Evolutionary conservation across 2,329 filamentous ascomycete genomes (phyloP), one percentile per base, ranked within the genome.

Genomic region (Penicillium sp.): DNA sequence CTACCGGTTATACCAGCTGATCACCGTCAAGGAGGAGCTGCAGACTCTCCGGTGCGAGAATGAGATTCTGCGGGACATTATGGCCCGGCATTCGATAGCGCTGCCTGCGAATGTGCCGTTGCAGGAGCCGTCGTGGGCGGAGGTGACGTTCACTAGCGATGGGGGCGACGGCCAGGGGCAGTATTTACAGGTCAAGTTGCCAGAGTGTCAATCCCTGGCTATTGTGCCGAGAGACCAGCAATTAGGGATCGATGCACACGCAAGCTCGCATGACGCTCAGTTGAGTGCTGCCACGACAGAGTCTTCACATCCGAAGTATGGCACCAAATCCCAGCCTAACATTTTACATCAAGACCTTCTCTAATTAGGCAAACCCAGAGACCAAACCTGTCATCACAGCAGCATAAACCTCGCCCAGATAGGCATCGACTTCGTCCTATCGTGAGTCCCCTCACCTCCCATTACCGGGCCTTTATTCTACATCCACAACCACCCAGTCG

Each of bases 361-460:
- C 35, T 52, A 28, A 52, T 15, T 11, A 7, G 6, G n/a, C 8
- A 3, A 17, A 17, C 4, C 37, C 20, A 52, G 49, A 8, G 20
- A 41, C 14, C 6, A 17, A 17, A 39, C 20, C 38, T 22, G 12
- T 14, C n/a, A 25, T 20, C 14, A n/a, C 15, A 59, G 31, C 42
- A 22, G 35, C 35, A 12, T 34, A 25, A 50, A 49, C 7, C 28
- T 55, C 5, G 31, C 57, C 3, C 61, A 62, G 17, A 37, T 55
- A 17, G 61, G 61, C 4, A 34, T 62, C 3, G 49, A 63, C 15
- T 63, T 63, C 34, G 61, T 63, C 1, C 10, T 63, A n/a, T 63
- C 61, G 61, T 63, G 34, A 49, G 56, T 55, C 1, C 7, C 31
- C 8, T 10, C 31, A 31, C 31, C 31, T 2, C 31, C 6, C 8